Evolutionary conservation across 345 rosid species (phyloP).

Genomic region (Odontarrhena argentea): DNA sequence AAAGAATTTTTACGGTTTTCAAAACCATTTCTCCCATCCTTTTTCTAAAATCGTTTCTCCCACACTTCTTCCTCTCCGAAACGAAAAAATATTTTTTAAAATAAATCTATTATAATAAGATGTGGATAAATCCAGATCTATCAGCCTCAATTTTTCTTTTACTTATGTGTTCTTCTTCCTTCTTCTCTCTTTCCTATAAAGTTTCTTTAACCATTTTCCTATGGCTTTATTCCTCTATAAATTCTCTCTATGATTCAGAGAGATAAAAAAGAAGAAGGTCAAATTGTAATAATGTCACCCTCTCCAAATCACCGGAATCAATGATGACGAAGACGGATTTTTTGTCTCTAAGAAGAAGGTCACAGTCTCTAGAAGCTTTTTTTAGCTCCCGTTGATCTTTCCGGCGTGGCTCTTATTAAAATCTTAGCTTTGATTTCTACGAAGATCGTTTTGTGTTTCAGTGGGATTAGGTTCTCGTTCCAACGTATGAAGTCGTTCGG

Average conservation of each 20-base stretch:
- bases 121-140: too few species aligned
- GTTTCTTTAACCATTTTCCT: slow-evolving; percentile 27
- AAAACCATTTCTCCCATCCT: too few species aligned
- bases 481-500: slow-evolving; percentile 75
- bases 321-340: slow-evolving; percentile 89
- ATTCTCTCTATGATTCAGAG: slow-evolving; percentile 15
- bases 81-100: too few species aligned
- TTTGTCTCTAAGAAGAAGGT: slow-evolving; percentile 74
- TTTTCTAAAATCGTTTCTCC: too few species aligned
- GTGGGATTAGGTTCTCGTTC: slow-evolving; percentile 51
- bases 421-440: slow-evolving; percentile 65
- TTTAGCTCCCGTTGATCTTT: slow-evolving; percentile 80
- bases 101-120: too few species aligned
- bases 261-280: too few species aligned
- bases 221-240: slow-evolving; percentile 30
- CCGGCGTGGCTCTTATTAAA: slow-evolving; percentile 63
- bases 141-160: too few species aligned
- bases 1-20: too few species aligned
- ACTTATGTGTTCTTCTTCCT: slow-evolving; percentile 29
- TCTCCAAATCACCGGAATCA: slow-evolving; percentile 22
- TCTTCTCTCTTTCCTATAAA: slow-evolving; percentile 37
- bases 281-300: too few species aligned
- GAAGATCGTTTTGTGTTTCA: slow-evolving; percentile 58
- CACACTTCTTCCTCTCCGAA: too few species aligned
- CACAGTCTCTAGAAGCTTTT: slow-evolving; percentile 85